A percentile compares a stretch with the other conserved stretches of the same genome.
phyloP scores from a whole-genome alignment of 2,329 filamentous ascomycete genomes.

The Tolypocladium ophioglossoides region DNA sequence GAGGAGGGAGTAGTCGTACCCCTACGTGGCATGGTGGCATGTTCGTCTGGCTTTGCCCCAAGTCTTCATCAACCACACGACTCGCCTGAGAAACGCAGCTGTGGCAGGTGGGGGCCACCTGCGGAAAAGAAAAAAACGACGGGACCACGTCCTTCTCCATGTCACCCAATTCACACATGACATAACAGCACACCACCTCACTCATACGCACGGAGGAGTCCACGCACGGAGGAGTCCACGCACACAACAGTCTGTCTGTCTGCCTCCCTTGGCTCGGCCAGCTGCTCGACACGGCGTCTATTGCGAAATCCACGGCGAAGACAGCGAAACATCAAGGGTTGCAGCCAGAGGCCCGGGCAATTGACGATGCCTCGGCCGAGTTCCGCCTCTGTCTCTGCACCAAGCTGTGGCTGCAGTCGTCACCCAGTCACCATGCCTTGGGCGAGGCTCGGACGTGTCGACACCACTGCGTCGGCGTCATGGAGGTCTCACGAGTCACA shows the following conservation, averaged over 20 bases:
- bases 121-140: neutral
- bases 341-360: neutral
- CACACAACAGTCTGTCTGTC: neutral
- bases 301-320: neutral
- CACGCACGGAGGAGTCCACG: neutral
- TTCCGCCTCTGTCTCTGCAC: neutral
- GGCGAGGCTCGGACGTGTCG: neutral
- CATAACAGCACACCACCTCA: neutral
- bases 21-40: too few relatives aligned
- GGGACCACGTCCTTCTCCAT: neutral
- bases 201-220: neutral
- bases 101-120: neutral
- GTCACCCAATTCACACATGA: neutral
- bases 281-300: neutral
- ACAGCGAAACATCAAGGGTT: neutral
- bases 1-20: too few relatives aligned
- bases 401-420: neutral
- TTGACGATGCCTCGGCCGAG: neutral
- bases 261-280: neutral
- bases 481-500: neutral
- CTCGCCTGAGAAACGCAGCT: neutral
- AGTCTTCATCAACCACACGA: neutral
- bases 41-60: neutral
- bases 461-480: neutral
- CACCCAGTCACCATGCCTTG: too few relatives aligned